These are phyloP conservation scores for Phytophthora aleatoria DNA, from an alignment of 352 stramenopile species.

Conservation along the genomic window DNA sequence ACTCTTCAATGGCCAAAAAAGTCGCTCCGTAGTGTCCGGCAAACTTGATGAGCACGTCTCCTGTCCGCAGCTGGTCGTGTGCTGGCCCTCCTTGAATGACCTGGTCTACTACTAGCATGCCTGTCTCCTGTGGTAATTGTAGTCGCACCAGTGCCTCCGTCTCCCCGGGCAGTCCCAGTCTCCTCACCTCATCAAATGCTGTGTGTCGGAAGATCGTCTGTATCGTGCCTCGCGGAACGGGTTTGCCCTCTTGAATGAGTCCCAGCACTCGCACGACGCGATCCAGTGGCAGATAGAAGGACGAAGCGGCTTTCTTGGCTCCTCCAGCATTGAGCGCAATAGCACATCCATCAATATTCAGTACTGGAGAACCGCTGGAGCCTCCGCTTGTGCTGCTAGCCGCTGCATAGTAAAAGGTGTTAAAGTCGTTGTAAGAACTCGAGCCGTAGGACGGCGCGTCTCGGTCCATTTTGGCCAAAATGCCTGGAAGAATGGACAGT, in stretches of 20 bases:
- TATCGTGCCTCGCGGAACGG: constrained; percentile 77
- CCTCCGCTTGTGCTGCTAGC: constrained; percentile 89
- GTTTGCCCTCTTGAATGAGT: constrained; percentile 59
- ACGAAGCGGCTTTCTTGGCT: constrained; percentile 86
- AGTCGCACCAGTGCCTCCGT: constrained; percentile 76
- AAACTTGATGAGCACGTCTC: constrained; percentile 89
- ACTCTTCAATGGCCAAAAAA: constrained; percentile 85
- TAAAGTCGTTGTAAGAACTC: constrained; percentile 91
- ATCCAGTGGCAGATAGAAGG: constrained; percentile 91
- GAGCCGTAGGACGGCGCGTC: constrained; percentile 90
- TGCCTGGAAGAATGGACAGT: constrained; percentile 89
- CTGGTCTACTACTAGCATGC: constrained; percentile 91
- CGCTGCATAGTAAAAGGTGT: constrained; percentile 93
- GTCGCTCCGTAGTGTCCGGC: constrained; percentile 74
- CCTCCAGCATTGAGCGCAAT: constrained; percentile 93
- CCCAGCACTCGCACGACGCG: constrained; percentile 82
- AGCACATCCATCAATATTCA: constrained; percentile 87
- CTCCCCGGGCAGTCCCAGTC: constrained; percentile 71
- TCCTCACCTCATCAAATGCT: constrained; percentile 89
- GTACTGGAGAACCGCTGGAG: constrained; percentile 88
- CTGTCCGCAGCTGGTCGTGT: constrained; percentile 74
- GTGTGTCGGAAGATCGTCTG: constrained; percentile 91
- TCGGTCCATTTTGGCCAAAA: constrained; percentile 90
- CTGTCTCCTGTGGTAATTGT: constrained; percentile 80
- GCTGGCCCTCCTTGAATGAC: constrained; percentile 83